These are phyloP conservation scores for Periconia digitata DNA, from an alignment of 2,329 filamentous ascomycete species.

Conservation along the genomic window DNA sequence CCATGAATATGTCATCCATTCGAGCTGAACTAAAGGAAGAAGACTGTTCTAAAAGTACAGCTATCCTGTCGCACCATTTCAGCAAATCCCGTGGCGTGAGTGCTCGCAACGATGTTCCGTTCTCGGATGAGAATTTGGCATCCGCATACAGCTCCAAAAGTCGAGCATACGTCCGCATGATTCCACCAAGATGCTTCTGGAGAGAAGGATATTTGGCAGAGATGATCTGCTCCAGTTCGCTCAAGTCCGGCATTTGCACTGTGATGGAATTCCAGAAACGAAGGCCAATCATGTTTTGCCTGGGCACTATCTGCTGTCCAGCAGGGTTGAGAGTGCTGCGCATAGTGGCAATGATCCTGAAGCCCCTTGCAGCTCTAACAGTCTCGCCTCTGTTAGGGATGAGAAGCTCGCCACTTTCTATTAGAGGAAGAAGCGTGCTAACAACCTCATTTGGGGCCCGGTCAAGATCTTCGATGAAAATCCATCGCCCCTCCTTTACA, in stretches of 20 bases:
- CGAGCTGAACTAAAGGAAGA: constrained; percentile 69
- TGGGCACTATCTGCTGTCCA: constrained; percentile 71
- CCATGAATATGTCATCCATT: constrained; percentile 86
- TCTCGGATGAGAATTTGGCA: constrained; percentile 53
- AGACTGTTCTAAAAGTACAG: constrained; percentile 62
- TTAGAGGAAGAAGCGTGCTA: constrained; percentile 86
- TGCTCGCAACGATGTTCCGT: constrained; percentile 60
- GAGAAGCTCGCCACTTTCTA: constrained; percentile 87
- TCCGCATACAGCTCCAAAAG: constrained; percentile 45
- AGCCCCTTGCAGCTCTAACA: constrained; percentile 79
- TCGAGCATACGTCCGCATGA: constrained; percentile 60
- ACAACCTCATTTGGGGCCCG: constrained; percentile 93
- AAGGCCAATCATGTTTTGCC: constrained; percentile 71
- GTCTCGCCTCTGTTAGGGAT: constrained; percentile 87
- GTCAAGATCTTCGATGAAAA: constrained; percentile 95
- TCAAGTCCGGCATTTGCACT: constrained; percentile 64
- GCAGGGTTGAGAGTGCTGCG: constrained; percentile 67
- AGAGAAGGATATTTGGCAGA: constrained; percentile 70
- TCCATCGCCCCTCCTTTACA: constrained; percentile 91
- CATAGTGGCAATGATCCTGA: constrained; percentile 89
- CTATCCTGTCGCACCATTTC: constrained; percentile 84
- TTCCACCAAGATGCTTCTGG: constrained; percentile 55
- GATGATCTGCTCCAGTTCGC: constrained; percentile 76
- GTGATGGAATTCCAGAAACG: constrained; percentile 83
- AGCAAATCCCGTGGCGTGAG: constrained; percentile 77